phyloP scores from a whole-genome alignment of 768 basidiomycete genomes.

The Suillus bovinus region DNA sequence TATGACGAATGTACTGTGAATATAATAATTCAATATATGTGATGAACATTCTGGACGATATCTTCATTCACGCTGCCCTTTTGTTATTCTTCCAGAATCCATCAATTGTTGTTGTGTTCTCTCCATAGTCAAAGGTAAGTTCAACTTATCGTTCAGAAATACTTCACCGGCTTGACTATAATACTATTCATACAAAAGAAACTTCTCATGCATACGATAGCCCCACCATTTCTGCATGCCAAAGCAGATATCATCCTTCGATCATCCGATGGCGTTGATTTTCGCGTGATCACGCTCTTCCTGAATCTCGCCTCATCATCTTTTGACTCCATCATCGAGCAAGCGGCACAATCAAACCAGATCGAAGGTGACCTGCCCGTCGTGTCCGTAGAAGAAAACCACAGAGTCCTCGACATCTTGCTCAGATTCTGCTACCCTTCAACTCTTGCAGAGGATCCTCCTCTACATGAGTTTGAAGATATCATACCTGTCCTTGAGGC shows the following conservation, averaged over 20 bases:
- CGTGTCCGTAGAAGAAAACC: conserved; percentile 11
- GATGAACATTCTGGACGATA: neutral
- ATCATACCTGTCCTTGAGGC: conserved; percentile 6
- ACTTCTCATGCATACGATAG: neutral
- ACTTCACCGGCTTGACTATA: neutral
- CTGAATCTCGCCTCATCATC: conserved; percentile 38
- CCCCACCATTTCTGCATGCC: conserved; percentile 33
- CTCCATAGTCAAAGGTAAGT: neutral
- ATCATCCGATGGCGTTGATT: conserved; percentile 37
- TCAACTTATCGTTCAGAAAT: neutral
- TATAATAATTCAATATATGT: neutral
- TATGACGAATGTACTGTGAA: neutral
- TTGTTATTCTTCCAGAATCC: neutral
- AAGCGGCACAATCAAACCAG: conserved; percentile 18
- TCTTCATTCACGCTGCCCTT: neutral
- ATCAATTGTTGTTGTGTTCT: neutral
- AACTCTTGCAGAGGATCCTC: conserved; percentile 12
- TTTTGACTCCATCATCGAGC: conserved; percentile 34
- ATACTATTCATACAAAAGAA: neutral
- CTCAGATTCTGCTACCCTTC: conserved; percentile 17
- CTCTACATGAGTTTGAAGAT: conserved; percentile 5
- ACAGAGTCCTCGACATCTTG: conserved; percentile 12
- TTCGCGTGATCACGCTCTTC: conserved; percentile 37
- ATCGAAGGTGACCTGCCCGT: conserved; percentile 10
- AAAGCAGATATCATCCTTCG: conserved; percentile 38